phyloP scores from a whole-genome alignment of 78 protist species.

The Bigelowiella natans region DNA sequence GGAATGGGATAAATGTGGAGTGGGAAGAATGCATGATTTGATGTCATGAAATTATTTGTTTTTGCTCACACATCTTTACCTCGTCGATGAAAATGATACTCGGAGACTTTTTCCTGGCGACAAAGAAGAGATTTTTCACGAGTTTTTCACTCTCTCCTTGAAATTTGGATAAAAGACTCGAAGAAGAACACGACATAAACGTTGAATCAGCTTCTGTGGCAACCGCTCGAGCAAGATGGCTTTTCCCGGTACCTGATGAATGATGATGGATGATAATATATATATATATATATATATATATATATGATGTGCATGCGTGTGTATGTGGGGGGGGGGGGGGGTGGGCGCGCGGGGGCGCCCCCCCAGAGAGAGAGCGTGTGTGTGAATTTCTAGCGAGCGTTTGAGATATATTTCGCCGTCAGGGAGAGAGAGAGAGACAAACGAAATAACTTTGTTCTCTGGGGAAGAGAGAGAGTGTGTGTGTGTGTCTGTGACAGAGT shows the following conservation, averaged over 20 bases:
- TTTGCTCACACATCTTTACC: too few relatives aligned
- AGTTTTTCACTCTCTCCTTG: neutral
- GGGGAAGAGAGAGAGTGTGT: too few relatives aligned
- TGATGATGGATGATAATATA: too few relatives aligned
- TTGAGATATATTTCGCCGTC: too few relatives aligned
- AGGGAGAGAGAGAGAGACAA: neutral
- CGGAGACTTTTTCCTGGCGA: neutral
- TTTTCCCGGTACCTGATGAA: conserved; percentile 82
- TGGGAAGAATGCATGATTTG: too few relatives aligned
- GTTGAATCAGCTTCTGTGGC: conserved; percentile 94
- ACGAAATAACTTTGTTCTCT: too few relatives aligned
- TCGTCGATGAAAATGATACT: conserved; percentile 93
- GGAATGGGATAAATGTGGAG: too few relatives aligned
- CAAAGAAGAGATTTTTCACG: neutral
- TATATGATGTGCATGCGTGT: neutral
- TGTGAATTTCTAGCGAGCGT: too few relatives aligned
- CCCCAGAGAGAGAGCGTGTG: neutral
- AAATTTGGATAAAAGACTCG: conserved; percentile 82
- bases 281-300: too few relatives aligned
- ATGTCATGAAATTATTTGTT: too few relatives aligned
- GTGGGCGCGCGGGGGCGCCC: neutral
- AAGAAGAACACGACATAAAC: conserved; percentile 81
- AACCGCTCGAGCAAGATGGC: conserved; percentile 83
- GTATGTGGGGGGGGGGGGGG: neutral
- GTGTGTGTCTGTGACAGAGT: too few relatives aligned